Percentiles rank a stretch among this genome's conserved stretches.
Conservation (phyloP, 2,329 filamentous ascomycete species). For the Alternaria panax region DNA sequence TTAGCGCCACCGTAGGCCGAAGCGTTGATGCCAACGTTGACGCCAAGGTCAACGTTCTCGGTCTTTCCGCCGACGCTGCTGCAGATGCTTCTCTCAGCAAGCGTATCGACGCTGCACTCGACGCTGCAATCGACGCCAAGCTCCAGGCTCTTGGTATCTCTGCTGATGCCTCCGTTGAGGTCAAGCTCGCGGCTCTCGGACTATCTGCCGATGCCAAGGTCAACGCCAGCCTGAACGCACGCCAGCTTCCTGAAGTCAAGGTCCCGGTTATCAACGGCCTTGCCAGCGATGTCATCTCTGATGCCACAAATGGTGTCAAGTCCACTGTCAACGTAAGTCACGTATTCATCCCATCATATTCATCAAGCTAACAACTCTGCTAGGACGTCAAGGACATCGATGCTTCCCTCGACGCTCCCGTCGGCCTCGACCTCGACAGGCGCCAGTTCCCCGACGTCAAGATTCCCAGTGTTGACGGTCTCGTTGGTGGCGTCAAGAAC, state of each 20-base stretch:
- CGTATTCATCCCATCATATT: neutral
- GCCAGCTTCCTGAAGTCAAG: neutral
- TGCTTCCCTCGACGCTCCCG: neutral
- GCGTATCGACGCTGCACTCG: neutral
- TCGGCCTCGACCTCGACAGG: neutral
- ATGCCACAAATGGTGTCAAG: neutral
- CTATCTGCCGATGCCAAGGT: neutral
- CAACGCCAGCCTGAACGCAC: neutral
- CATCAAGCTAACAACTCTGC: neutral
- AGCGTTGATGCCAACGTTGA: neutral
- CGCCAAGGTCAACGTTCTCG: neutral
- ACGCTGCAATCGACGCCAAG: neutral
- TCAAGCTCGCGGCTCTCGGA: neutral
- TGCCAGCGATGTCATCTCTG: neutral
- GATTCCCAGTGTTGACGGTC: neutral
- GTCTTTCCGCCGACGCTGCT: neutral
- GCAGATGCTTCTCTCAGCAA: neutral
- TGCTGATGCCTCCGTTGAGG: neutral
- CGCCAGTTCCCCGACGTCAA: neutral
- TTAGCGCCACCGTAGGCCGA: neutral
- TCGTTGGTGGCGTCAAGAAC: neutral
- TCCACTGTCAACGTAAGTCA: neutral
- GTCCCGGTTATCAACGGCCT: neutral
- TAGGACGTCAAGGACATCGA: neutral
- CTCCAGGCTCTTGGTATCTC: neutral